Evolutionary conservation across 2,329 filamentous ascomycete species (phyloP), one percentile per base, ranked within the genome.

Genomic region (Colletotrichum liriopes): DNA sequence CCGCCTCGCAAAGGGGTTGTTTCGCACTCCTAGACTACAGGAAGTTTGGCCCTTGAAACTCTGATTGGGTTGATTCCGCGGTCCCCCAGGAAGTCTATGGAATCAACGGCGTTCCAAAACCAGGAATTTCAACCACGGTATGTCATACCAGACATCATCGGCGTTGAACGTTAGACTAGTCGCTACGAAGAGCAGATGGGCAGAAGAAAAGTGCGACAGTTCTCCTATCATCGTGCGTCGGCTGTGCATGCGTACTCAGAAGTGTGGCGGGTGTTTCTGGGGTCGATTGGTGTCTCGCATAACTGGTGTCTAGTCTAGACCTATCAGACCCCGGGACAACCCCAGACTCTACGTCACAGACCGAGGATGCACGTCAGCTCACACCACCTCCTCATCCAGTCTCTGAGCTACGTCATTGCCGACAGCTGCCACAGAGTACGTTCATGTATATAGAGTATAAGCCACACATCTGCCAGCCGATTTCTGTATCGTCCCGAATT

Each of bases 271-370:
- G 6, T 45, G 61, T 54, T 20, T 45, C 49, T 64, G 49, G 51
- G 61, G 61, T 65, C 62, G 67, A 70, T 70, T 66, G 62, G 62
- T 52, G 61, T 70, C 67, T 66, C 62, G 66, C 67, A 70, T 66
- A 47, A 59, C 47, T 54, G n/a, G 54, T 65, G 45, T 65, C 43
- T 23, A 29, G 35, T 58, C 67, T 45, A 47, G 45, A 45, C 67
- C 67, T 70, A 70, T 70, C 67, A 70, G 51, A 66, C 62, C 67
- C 62, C 62, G 29, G 62, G 47, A 59, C 62, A 59, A 52, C 14
- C 52, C 67, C 45, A 60, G 67, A 70, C 67, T 70, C 67, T 62
- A 70, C 67, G 67, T 70, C 67, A 70, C 67, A 45, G 61, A 64
- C 43, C 60, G 63, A 43, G 29, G 54, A 70, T 54, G 52, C 60